phyloP scores from a whole-genome alignment of 2,329 filamentous ascomycete species.

The Colletotrichum sp. region DNA sequence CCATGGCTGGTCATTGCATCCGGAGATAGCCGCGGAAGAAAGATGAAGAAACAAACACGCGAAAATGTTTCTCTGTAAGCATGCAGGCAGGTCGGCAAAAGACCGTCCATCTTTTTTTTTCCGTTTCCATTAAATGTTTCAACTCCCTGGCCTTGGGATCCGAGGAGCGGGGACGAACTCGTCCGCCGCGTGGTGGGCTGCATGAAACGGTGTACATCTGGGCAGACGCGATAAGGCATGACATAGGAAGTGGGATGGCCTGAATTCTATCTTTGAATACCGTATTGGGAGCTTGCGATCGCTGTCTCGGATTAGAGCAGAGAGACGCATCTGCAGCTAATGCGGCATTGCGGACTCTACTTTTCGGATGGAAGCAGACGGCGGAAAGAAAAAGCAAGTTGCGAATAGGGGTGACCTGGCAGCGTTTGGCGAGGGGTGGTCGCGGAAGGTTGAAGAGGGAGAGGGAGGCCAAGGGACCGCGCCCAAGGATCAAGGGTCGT shows the following conservation, averaged over 20 bases:
- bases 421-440: not conserved
- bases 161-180: constrained; percentile 7
- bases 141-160: constrained; percentile 3
- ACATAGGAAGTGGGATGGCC: not conserved
- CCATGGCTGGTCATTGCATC: not conserved
- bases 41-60: not conserved
- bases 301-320: not conserved
- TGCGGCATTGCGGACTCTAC: not conserved
- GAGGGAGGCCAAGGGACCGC: not conserved
- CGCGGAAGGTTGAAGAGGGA: not conserved
- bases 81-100: not conserved
- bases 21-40: constrained; percentile 4
- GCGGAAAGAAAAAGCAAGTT: not conserved
- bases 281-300: not conserved
- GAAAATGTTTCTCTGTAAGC: not conserved
- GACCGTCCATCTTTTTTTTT: not conserved
- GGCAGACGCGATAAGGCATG: not conserved
- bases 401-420: not conserved
- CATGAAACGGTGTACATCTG: constrained; percentile 14
- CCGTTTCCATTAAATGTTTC: constrained; percentile 20
- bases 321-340: not conserved
- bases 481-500: constrained; percentile 12
- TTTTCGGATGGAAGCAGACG: not conserved
- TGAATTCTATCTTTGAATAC: not conserved
- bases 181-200: constrained; percentile 7